Percentiles rank a stretch among this genome's conserved stretches.
Evolutionary conservation across 768 basidiomycete species (phyloP).

Genomic region (Pleurotus eryngii): DNA sequence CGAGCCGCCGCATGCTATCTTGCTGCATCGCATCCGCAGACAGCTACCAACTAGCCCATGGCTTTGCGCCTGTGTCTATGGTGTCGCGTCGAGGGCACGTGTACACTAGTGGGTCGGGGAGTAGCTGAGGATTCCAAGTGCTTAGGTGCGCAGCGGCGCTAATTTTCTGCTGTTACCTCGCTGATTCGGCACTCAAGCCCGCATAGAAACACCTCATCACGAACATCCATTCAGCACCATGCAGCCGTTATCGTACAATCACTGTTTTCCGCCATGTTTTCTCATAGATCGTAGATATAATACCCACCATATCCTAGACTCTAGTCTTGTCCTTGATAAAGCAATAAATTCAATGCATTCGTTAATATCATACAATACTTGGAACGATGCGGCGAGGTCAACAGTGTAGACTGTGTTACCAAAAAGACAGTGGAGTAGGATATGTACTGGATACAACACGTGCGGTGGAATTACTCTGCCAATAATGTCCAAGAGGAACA

Average conservation of each 20-base stretch:
- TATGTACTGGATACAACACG: neutral
- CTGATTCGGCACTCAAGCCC: no score
- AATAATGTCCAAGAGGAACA: no score
- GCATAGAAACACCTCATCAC: no score
- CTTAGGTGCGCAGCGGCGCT: no score
- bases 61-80: no score
- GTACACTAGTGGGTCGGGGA: no score
- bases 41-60: neutral
- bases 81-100: no score
- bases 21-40: neutral
- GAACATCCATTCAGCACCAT: no score
- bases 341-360: neutral
- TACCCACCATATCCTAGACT: no score
- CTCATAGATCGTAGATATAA: neutral
- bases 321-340: no score
- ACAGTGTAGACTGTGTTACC: neutral
- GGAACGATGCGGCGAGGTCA: neutral
- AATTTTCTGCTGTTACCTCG: no score
- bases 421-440: neutral
- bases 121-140: no score
- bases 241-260: neutral
- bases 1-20: neutral
- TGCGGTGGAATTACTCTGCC: neutral
- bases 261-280: neutral
- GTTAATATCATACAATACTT: neutral